A percentile compares a stretch with the other conserved stretches of the same genome.
phyloP scores from a whole-genome alignment of 1,284 basidiomycete species.

The Schizopora paradoxa region DNA sequence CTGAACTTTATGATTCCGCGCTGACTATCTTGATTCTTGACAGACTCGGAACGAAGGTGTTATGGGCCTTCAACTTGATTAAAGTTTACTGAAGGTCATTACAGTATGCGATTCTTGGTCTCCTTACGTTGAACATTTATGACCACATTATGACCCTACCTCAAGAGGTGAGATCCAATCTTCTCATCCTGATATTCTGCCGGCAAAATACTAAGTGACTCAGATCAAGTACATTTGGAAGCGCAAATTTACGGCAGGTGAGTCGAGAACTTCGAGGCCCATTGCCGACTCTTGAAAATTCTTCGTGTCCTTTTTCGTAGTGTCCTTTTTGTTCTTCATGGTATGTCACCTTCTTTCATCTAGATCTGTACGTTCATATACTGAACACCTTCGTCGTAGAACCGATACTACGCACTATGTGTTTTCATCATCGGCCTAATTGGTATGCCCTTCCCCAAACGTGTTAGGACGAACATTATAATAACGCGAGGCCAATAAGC shows the following conservation, averaged over 20 bases:
- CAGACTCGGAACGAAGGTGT: no score
- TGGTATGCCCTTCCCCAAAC: not conserved
- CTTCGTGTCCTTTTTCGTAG: not conserved
- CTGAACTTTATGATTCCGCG: no score
- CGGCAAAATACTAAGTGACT: no score
- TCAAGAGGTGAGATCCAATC: not conserved
- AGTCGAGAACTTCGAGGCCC: not conserved
- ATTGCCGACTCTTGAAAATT: not conserved
- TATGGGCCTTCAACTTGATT: no score
- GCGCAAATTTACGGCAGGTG: conserved; percentile 1
- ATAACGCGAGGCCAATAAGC: no score
- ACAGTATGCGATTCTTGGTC: not conserved
- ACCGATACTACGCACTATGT: conserved; percentile 2
- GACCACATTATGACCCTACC: conserved; percentile 5
- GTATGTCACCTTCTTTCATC: not conserved
- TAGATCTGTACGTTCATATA: not conserved
- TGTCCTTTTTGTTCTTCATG: conserved; percentile 3
- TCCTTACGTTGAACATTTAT: not conserved
- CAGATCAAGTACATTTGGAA: conserved; percentile 10
- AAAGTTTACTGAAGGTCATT: no score
- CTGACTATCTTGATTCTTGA: no score
- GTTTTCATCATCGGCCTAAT: conserved; percentile 3
- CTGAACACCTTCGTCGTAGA: not conserved
- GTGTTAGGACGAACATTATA: no score
- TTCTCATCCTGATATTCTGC: not conserved